These are phyloP conservation scores for Mycena olivaceomarginata DNA, from an alignment of 768 basidiomycete genomes.

Conservation along the genomic window DNA sequence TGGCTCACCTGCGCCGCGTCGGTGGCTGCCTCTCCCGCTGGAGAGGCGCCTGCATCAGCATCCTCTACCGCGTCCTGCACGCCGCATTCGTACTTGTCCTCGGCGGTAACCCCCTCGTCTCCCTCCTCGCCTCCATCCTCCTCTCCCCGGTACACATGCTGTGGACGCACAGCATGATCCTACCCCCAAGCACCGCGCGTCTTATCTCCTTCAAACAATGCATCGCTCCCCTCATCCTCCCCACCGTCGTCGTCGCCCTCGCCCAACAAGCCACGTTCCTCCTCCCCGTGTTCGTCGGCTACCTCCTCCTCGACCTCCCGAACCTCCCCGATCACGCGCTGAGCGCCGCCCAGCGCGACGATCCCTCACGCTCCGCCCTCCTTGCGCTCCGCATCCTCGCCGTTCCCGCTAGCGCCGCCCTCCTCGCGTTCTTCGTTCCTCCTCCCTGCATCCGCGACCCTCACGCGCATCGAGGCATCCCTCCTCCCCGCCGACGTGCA, in stretches of 20 bases:
- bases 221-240: constrained; percentile 1
- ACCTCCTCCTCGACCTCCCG: background rate
- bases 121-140: background rate
- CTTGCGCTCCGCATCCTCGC: constrained; percentile 6
- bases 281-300: background rate
- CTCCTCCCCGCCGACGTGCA: constrained; percentile 22
- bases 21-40: constrained; percentile 24
- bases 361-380: constrained; percentile 6
- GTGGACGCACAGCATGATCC: constrained; percentile 23
- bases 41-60: constrained; percentile 22
- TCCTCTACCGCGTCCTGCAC: constrained; percentile 15
- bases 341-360: constrained; percentile 1
- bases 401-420: background rate
- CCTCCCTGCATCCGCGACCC: constrained; percentile 18
- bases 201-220: background rate
- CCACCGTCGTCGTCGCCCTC: constrained; percentile 5
- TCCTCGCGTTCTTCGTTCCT: constrained; percentile 12
- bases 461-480: constrained; percentile 21
- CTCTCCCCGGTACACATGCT: constrained; percentile 23
- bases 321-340: background rate
- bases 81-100: background rate
- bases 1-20: constrained; percentile 20
- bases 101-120: background rate
- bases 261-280: constrained; percentile 10
- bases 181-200: background rate